Percentiles rank a stretch among this genome's conserved stretches.
Conservation (phyloP, 2,329 filamentous ascomycete genomes). For the Fusarium chuoi region DNA sequence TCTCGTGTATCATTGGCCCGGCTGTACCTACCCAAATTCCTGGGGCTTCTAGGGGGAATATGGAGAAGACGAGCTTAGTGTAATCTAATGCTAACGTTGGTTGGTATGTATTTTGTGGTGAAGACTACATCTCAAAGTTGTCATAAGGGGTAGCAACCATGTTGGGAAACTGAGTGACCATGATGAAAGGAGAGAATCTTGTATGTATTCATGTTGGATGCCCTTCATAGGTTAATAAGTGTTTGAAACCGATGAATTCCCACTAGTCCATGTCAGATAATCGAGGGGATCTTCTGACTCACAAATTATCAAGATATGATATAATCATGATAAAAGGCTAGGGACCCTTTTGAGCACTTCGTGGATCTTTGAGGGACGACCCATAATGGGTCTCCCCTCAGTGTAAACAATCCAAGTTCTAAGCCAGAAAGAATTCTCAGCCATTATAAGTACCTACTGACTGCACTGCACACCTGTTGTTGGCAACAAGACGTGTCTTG, state of each 20-base stretch:
- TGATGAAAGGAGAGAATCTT: not conserved
- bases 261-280: not conserved
- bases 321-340: not conserved
- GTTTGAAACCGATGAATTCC: too few relatives aligned
- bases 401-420: not conserved
- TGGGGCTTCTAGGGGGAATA: not conserved
- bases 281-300: not conserved
- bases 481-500: not conserved
- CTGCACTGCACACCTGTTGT: not conserved
- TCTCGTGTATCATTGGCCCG: slow-evolving; percentile 20
- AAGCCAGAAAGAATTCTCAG: not conserved
- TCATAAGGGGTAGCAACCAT: not conserved
- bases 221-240: not conserved
- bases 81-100: not conserved
- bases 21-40: not conserved
- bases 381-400: not conserved
- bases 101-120: not conserved
- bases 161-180: not conserved
- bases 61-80: slow-evolving; percentile 6
- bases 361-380: not conserved
- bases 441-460: not conserved
- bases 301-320: not conserved
- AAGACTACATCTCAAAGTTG: not conserved
- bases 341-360: not conserved
- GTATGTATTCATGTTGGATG: not conserved